Percentiles rank a stretch among this genome's conserved stretches.
These are phyloP conservation scores for Aphanocladium album DNA, from an alignment of 2,329 filamentous ascomycete genomes.

Conservation along the genomic window DNA sequence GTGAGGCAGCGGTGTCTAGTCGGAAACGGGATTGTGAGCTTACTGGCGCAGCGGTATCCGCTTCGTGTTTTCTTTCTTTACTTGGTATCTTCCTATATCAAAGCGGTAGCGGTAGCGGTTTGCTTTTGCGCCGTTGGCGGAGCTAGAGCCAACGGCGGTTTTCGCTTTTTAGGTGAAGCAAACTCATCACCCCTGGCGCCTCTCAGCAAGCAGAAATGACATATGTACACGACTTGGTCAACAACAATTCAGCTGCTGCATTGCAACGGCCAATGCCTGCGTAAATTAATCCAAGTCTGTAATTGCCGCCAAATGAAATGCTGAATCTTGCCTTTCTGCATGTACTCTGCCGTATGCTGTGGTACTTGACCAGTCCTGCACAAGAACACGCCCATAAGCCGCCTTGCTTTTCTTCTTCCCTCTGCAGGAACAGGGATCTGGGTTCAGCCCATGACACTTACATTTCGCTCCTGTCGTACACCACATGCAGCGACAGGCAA, in stretches of 20 bases:
- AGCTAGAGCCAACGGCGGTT: background rate
- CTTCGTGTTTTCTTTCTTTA: background rate
- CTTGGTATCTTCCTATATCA: background rate
- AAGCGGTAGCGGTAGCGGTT: no score
- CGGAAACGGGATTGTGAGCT: background rate
- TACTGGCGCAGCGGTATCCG: background rate
- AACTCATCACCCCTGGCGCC: background rate
- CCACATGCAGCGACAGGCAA: background rate
- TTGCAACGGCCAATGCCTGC: background rate
- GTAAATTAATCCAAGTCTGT: background rate
- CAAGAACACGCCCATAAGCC: background rate
- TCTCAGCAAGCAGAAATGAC: background rate
- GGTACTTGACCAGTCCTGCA: background rate
- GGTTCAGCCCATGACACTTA: conserved; percentile 1
- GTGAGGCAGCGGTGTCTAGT: background rate
- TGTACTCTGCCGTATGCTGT: background rate
- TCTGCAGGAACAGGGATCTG: conserved; percentile 4
- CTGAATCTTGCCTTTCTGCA: background rate
- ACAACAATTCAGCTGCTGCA: background rate
- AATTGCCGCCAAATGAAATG: background rate
- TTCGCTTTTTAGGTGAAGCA: background rate
- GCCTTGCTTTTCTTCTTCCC: background rate
- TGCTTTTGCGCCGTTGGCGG: background rate
- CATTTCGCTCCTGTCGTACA: background rate
- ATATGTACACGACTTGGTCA: background rate